Evolutionary conservation across 2,329 filamentous ascomycete species (phyloP).

Genomic region (Aspergillus brasiliensis): DNA sequence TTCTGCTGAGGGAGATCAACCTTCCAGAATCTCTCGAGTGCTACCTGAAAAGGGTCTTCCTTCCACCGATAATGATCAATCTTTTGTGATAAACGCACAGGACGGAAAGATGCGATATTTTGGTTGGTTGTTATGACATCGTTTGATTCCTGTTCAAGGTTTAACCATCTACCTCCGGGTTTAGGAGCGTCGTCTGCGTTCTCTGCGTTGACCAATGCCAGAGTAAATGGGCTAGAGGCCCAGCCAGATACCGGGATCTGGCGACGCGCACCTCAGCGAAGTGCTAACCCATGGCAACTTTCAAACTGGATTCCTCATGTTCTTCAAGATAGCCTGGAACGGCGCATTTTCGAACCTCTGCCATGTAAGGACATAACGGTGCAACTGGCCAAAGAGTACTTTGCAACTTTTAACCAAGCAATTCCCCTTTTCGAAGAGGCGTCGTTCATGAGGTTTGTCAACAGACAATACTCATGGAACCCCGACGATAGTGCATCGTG

Average conservation of each 20-base stretch:
- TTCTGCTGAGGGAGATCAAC: neutral
- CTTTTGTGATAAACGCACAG: slow-evolving; percentile 17
- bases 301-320: slow-evolving; percentile 19
- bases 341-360: slow-evolving; percentile 14
- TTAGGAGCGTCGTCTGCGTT: slow-evolving; percentile 24
- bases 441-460: slow-evolving; percentile 11
- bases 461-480: slow-evolving; percentile 24
- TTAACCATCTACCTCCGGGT: neutral
- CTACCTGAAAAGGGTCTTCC: neutral
- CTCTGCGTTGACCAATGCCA: neutral
- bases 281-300: slow-evolving; percentile 13
- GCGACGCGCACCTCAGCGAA: slow-evolving; percentile 5
- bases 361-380: slow-evolving; percentile 12
- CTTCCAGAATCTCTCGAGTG: neutral
- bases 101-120: slow-evolving; percentile 23
- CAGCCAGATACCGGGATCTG: slow-evolving; percentile 2
- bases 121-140: slow-evolving; percentile 9
- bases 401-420: slow-evolving; percentile 16
- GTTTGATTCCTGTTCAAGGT: neutral
- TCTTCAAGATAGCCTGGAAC: slow-evolving; percentile 17
- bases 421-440: slow-evolving; percentile 17
- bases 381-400: slow-evolving; percentile 14
- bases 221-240: slow-evolving; percentile 1
- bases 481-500: slow-evolving; percentile 22
- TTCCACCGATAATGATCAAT: slow-evolving; percentile 7